Base-by-base conservation (phyloP, 495 filamentous ascomycete genomes). In the Neurospora discreta region DNA sequence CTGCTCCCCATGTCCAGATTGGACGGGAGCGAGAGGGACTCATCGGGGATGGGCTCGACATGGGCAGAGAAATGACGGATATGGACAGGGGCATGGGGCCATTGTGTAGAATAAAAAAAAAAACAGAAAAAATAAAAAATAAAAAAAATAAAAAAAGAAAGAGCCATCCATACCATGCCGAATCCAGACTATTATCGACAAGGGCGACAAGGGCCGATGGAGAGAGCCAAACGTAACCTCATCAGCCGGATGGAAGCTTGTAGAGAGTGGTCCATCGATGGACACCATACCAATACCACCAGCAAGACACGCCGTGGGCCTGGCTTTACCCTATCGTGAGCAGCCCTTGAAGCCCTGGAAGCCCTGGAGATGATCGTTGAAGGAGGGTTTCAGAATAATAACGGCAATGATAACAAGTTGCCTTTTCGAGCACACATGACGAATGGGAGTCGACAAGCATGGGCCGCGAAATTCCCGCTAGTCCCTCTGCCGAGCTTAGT, bases 31-130 rank as follows among this genome's bases (percentile, higher is more conserved):
- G 23, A 30, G 52, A 30, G 52, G 52, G 23, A 60, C 52, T 30
- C 13, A 30, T 60, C 23, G 52, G 52, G 52, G 52, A 60, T 13
- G 52, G 52, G 52, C 15, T 58, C 23, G 46, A 58, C 46, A 58
- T 26, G 46, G 52, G 52, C 23, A 60, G 52, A 30, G 65, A 39
- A 13, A 71, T 60, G 71, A 70, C 40, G 71, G 44, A 26, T 23
- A 70, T 73, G 71, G 44, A 40, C 71, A 71, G 39, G 33, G 71
- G 30, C 68, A 70, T 60, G 46, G 46, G 46, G 46, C 23, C 46
- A 60, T 30, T 60, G 11, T 11, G 15, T 15, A 58, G 26, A 30
- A 30, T 1, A 39, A 39, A 39, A 39, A 39, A 39, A 39, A 39
- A 39, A 39, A 39, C 1, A 39, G 10, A 39, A 39, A 39, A 39